Conservation (phyloP, 352 stramenopile genomes). For the Phytophthora fragariaefolia region DNA sequence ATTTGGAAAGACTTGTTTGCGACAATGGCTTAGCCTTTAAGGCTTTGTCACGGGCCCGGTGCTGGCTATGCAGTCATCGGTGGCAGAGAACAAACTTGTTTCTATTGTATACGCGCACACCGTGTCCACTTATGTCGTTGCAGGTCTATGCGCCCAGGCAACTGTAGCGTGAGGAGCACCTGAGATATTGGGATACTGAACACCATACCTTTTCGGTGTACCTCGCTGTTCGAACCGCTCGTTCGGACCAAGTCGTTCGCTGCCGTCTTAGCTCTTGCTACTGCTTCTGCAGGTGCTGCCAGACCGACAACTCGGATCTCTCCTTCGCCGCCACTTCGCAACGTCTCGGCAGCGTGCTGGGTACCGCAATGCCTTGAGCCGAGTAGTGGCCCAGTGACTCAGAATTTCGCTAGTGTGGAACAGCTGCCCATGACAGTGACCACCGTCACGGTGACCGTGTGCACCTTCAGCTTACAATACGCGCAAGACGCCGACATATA, state of each 20-base stretch:
- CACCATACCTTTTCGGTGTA: constrained; percentile 25
- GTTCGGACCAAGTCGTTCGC: not conserved
- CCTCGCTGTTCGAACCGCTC: constrained; percentile 4
- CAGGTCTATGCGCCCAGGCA: not conserved
- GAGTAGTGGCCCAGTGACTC: too few relatives aligned
- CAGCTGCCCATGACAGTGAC: constrained; percentile 8
- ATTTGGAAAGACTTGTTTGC: too few relatives aligned
- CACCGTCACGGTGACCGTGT: not conserved
- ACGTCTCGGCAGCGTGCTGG: not conserved
- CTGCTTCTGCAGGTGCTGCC: not conserved
- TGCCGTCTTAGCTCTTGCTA: not conserved
- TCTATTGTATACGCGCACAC: not conserved
- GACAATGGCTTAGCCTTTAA: too few relatives aligned
- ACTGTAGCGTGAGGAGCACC: constrained; percentile 32
- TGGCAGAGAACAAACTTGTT: too few relatives aligned
- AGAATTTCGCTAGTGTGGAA: constrained; percentile 26
- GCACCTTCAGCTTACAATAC: constrained; percentile 1
- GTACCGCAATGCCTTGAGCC: not conserved
- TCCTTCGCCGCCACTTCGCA: not conserved
- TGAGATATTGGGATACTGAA: constrained; percentile 37
- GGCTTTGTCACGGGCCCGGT: too few relatives aligned
- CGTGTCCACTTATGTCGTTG: constrained; percentile 2
- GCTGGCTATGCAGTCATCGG: too few relatives aligned
- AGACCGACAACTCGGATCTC: not conserved
- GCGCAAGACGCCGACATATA: constrained; percentile 15